Conservation (phyloP, 371 early-diverging fungal species). For the Furculomyces boomerangus region DNA sequence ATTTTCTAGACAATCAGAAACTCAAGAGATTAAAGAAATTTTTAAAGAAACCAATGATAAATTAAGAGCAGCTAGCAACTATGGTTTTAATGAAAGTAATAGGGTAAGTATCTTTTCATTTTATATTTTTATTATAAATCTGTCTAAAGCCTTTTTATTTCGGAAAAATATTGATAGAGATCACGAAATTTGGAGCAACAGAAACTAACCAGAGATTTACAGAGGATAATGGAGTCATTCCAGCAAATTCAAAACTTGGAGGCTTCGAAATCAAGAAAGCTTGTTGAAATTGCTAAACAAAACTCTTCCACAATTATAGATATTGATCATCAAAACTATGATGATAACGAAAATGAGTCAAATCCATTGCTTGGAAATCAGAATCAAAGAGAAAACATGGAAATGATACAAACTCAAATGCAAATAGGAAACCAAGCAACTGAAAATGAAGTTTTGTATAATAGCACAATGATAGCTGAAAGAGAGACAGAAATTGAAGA, state of each 20-base stretch:
- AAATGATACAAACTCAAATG: conserved; percentile 6
- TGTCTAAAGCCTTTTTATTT: neutral
- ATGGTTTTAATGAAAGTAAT: no score
- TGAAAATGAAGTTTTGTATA: conserved; percentile 82
- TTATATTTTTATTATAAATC: neutral
- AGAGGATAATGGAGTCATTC: conserved; percentile 71
- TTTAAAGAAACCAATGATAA: neutral
- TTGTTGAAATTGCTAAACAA: conserved; percentile 52
- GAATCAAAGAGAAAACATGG: neutral
- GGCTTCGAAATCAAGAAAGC: conserved; percentile 71
- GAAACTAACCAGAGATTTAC: conserved; percentile 82
- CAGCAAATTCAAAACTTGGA: conserved; percentile 65
- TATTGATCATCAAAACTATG: neutral
- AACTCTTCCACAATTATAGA: conserved; percentile 8
- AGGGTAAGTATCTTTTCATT: neutral
- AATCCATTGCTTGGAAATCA: neutral
- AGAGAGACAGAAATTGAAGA: conserved; percentile 81
- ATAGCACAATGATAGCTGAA: conserved; percentile 78
- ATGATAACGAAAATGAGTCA: neutral
- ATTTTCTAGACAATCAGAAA: neutral
- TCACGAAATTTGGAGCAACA: conserved; percentile 32
- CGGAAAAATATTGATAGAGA: neutral
- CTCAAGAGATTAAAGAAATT: neutral
- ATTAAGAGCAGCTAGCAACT: neutral
- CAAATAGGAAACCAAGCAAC: conserved; percentile 48